Evolutionary conservation across 306 rosid genomes (phyloP), one percentile per base, ranked within the genome.

Genomic region (Begonia fuchsioides): DNA sequence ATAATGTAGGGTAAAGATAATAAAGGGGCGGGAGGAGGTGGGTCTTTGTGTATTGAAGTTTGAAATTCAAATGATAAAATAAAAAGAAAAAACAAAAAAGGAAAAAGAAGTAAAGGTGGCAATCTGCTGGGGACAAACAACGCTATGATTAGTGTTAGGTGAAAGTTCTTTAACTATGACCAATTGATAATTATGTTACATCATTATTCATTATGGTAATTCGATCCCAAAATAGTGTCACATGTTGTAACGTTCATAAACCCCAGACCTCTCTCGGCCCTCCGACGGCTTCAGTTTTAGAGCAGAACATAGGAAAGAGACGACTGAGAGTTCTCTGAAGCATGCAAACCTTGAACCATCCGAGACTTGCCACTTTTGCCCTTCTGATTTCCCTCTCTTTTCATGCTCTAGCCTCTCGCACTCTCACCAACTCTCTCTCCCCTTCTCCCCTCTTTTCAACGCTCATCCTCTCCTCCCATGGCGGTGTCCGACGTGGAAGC

Each of bases 331-430:
- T 13, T 15, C 44, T 56, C 56, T 2, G 26, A 20, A 79, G 85
- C 85, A 90, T 85, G 98, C 92, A 79, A 74, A 49, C 70, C 73
- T 56, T 65, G 62, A 56, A 66, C 76, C 77, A 68, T 67, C 62
- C 43, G 63, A 1, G 13, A 67, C 48, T 49, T 71, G 74, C 73
- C 81, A 44, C 32, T 73, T 61, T 55, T 69, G 11, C 15, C 82
- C 72, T 52, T 71, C 32, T 15, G 56, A 15, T 10, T 19, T 51
- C 47, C 14, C 69, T 58, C 55, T 58, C 60, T 74, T 78, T 63
- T 17, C 90, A 26, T 64, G 17, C 54, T 16, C 2, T 46, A 48
- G 16, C 70, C 63, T 70, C 58, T 53, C 56, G 12, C 26, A 58
- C 49, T 16, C 61, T 60, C 32, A 1, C 50, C 48, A 6, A 11